phyloP scores from a whole-genome alignment of 2,329 filamentous ascomycete species.

The Trichoderma sp. region DNA sequence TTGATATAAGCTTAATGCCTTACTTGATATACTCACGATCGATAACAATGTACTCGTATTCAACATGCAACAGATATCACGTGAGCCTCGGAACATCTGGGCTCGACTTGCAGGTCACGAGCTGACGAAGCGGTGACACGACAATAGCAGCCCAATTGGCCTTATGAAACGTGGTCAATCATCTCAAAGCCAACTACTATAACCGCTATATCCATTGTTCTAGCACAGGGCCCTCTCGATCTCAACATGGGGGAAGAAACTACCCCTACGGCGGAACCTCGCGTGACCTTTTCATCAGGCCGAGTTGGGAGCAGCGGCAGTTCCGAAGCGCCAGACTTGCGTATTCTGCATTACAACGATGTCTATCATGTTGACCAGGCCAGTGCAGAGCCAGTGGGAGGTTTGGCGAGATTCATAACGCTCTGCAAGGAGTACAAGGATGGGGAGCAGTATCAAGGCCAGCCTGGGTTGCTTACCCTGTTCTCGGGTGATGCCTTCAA shows the following conservation, averaged over 20 bases:
- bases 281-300: constrained; percentile 27
- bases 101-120: not conserved
- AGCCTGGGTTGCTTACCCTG: constrained; percentile 68
- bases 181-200: not conserved
- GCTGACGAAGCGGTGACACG: constrained; percentile 10
- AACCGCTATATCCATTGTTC: not conserved
- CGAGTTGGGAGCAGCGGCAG: constrained; percentile 13
- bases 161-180: not conserved
- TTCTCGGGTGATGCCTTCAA: constrained; percentile 95
- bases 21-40: not conserved
- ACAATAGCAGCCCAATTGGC: not conserved
- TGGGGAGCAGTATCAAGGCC: constrained; percentile 57
- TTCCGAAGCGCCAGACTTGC: constrained; percentile 58
- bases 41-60: not conserved
- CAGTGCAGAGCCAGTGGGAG: constrained; percentile 80
- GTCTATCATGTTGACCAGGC: constrained; percentile 81
- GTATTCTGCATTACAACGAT: constrained; percentile 90
- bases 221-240: not conserved
- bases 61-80: constrained; percentile 4
- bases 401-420: constrained; percentile 76
- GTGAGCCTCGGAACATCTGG: constrained; percentile 15
- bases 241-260: constrained; percentile 5
- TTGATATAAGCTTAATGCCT: not conserved
- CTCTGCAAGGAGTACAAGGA: constrained; percentile 72
- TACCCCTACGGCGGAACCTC: constrained; percentile 30